Evolutionary conservation across 1,284 basidiomycete genomes (phyloP).

Genomic region (Sporisorium sorghi): DNA sequence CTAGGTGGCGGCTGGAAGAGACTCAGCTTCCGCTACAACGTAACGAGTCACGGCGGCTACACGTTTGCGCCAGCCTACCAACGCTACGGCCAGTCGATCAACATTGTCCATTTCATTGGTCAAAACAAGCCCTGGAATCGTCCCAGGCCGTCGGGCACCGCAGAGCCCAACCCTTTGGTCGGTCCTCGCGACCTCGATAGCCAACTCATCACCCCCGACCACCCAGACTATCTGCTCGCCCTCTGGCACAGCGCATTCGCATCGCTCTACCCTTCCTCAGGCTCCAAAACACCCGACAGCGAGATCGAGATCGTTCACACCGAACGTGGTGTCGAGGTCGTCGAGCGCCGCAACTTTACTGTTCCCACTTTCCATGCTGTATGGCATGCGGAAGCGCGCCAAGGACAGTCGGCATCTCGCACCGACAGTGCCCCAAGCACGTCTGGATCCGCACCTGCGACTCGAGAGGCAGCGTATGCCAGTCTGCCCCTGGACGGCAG

Average conservation of each 20-base stretch:
- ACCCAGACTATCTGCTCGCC: slow-evolving; percentile 81
- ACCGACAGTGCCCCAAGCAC: neutral
- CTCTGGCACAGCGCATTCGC: slow-evolving; percentile 93
- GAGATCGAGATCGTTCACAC: slow-evolving; percentile 57
- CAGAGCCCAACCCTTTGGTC: slow-evolving; percentile 64
- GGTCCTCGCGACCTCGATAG: slow-evolving; percentile 64
- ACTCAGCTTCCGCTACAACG: slow-evolving; percentile 86
- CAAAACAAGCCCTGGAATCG: slow-evolving; percentile 88
- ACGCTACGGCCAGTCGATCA: slow-evolving; percentile 88
- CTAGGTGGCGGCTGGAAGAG: slow-evolving; percentile 84
- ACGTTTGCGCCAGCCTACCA: slow-evolving; percentile 96
- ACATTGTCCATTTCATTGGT: slow-evolving; percentile 93
- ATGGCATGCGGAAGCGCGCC: slow-evolving; percentile 74
- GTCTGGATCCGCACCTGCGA: neutral
- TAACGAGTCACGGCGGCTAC: slow-evolving; percentile 95
- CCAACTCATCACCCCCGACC: slow-evolving; percentile 61
- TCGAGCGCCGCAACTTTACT: slow-evolving; percentile 74
- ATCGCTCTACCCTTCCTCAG: slow-evolving; percentile 77
- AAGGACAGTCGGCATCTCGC: neutral
- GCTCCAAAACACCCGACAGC: slow-evolving; percentile 57
- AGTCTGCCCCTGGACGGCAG: slow-evolving; percentile 86
- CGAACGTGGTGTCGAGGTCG: slow-evolving; percentile 65
- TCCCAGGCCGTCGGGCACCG: slow-evolving; percentile 52
- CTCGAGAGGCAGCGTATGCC: slow-evolving; percentile 77
- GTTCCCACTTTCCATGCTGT: slow-evolving; percentile 78